Conservation (phyloP, 1,284 basidiomycete genomes). For the Trametes polyzona region DNA sequence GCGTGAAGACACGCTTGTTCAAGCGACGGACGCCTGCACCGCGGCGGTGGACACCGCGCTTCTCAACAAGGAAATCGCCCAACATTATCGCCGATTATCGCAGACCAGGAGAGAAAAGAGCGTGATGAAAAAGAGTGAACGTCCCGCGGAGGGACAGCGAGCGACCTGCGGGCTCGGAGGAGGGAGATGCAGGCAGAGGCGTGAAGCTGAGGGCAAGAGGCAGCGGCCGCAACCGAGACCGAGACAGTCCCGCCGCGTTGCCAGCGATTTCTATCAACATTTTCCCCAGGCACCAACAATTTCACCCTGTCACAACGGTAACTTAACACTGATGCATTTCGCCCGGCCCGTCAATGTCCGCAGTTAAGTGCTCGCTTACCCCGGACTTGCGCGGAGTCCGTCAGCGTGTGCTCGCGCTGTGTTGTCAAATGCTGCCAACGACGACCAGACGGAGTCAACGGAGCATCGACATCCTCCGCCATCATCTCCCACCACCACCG, state of each 20-base stretch:
- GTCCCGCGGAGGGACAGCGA: constrained; percentile 27
- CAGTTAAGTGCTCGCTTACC: neutral
- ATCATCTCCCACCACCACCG: neutral
- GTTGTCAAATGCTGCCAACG: too few relatives aligned
- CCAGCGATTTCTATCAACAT: constrained; percentile 6
- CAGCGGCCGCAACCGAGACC: neutral
- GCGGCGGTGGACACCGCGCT: constrained; percentile 28
- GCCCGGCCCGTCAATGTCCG: neutral
- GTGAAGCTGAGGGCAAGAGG: constrained; percentile 10
- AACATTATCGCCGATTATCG: constrained; percentile 20
- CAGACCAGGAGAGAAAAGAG: constrained; percentile 24
- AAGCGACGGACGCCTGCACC: constrained; percentile 9
- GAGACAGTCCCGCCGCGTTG: neutral
- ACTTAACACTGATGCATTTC: neutral
- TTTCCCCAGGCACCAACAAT: constrained; percentile 12
- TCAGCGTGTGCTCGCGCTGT: too few relatives aligned
- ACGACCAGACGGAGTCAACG: neutral
- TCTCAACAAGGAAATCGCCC: constrained; percentile 28
- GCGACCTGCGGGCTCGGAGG: constrained; percentile 21
- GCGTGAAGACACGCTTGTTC: constrained; percentile 20
- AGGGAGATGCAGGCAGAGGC: constrained; percentile 10
- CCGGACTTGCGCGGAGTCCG: neutral
- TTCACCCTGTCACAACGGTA: neutral
- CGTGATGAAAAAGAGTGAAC: constrained; percentile 34
- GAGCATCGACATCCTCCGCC: neutral